phyloP scores from a whole-genome alignment of 2,329 filamentous ascomycete species.

The Clarireedia hainanense region DNA sequence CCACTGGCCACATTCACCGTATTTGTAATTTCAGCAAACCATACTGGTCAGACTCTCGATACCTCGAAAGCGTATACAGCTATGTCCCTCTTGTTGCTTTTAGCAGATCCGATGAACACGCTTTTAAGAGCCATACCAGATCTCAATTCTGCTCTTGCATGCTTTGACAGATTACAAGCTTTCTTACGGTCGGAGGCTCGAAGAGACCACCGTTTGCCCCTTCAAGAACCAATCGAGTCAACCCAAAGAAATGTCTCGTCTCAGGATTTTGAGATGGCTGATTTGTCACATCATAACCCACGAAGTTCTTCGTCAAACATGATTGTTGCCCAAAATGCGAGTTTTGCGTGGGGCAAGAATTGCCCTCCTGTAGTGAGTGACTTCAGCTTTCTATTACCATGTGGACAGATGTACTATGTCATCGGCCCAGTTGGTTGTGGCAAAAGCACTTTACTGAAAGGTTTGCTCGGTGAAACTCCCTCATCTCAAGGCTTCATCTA shows the following conservation, averaged over 20 bases:
- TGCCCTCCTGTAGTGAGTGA: slow-evolving; percentile 13
- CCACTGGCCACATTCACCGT: slow-evolving; percentile 35
- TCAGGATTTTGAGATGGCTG: slow-evolving; percentile 10
- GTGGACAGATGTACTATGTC: slow-evolving; percentile 21
- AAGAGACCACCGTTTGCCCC: slow-evolving; percentile 19
- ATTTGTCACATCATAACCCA: background rate
- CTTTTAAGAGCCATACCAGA: slow-evolving; percentile 34
- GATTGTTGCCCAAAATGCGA: slow-evolving; percentile 20
- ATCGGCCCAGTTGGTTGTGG: slow-evolving; percentile 29
- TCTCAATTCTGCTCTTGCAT: slow-evolving; percentile 33
- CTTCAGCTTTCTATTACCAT: slow-evolving; percentile 15
- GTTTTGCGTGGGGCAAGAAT: slow-evolving; percentile 17
- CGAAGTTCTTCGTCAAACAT: slow-evolving; percentile 6
- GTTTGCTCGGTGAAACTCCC: slow-evolving; percentile 25
- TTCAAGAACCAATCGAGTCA: background rate
- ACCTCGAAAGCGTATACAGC: slow-evolving; percentile 34
- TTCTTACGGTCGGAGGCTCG: slow-evolving; percentile 26
- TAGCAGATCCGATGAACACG: slow-evolving; percentile 33
- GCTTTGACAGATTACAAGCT: slow-evolving; percentile 34
- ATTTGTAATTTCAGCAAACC: slow-evolving; percentile 28
- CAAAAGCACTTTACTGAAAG: slow-evolving; percentile 26
- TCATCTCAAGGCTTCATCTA: slow-evolving; percentile 22
- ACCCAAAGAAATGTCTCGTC: background rate
- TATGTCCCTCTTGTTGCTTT: slow-evolving; percentile 34
- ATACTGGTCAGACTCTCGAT: slow-evolving; percentile 24